Evolutionary conservation across 2,329 filamentous ascomycete species (phyloP).

Genomic region (Exophiala phaeomuriformis): DNA sequence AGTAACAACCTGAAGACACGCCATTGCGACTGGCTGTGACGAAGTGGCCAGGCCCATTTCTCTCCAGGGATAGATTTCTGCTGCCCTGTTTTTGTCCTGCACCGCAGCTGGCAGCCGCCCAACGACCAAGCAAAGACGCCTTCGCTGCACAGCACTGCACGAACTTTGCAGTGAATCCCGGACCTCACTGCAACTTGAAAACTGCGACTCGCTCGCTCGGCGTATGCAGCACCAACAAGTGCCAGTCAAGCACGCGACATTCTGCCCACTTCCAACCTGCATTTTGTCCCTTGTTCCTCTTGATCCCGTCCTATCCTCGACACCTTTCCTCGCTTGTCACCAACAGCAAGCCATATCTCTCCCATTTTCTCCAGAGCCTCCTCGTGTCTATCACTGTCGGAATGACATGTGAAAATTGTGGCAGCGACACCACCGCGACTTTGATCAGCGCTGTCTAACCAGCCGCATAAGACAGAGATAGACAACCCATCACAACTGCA

Average conservation of each 20-base stretch:
- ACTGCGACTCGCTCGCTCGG: too few species aligned
- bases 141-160: too few species aligned
- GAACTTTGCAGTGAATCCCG: too few species aligned
- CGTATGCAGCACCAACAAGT: too few species aligned
- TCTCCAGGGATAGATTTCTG: not conserved
- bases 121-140: not conserved
- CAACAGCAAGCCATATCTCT: not conserved
- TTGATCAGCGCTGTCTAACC: not conserved
- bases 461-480: not conserved
- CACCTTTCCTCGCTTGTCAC: constrained; percentile 2
- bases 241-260: too few species aligned
- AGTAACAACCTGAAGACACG: not conserved
- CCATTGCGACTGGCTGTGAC: not conserved
- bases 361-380: constrained; percentile 1
- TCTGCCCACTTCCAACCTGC: not conserved
- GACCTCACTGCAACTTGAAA: too few species aligned
- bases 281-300: not conserved
- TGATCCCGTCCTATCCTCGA: not conserved
- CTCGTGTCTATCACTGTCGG: constrained; percentile 4
- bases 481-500: constrained; percentile 1
- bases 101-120: constrained; percentile 4
- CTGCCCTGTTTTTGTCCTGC: not conserved
- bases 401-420: constrained; percentile 26
- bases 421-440: constrained; percentile 13
- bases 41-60: not conserved